Percentiles rank a stretch among this genome's conserved stretches.
These are phyloP conservation scores for Pythium inflatum DNA, from an alignment of 352 stramenopile genomes.

Conservation along the genomic window DNA sequence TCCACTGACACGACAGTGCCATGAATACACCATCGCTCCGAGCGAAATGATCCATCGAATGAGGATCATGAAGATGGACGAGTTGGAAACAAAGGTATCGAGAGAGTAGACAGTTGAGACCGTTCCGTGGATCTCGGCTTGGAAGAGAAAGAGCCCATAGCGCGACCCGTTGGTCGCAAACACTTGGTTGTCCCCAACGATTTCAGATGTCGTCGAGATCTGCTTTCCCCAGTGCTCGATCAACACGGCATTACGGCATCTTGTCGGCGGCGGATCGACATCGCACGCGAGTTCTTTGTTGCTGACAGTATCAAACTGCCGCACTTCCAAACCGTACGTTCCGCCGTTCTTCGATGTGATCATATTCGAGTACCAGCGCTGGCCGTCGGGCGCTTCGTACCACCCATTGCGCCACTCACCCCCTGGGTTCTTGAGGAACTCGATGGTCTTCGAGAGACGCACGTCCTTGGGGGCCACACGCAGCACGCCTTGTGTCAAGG, in stretches of 20 bases:
- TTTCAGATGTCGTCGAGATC: neutral
- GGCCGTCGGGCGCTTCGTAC: no score
- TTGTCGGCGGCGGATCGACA: conserved; percentile 6
- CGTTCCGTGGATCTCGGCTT: conserved; percentile 7
- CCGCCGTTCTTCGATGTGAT: neutral
- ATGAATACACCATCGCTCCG: no score
- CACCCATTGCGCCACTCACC: no score
- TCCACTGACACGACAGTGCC: neutral
- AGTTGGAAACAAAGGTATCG: conserved; percentile 5
- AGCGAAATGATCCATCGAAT: no score
- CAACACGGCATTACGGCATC: no score
- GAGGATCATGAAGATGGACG: neutral
- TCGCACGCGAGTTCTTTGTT: neutral
- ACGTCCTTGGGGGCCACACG: no score
- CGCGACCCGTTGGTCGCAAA: conserved; percentile 30
- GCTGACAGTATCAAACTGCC: neutral
- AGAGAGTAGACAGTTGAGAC: neutral
- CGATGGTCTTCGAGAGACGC: no score
- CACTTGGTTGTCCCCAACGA: neutral
- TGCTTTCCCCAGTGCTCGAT: conserved; percentile 17
- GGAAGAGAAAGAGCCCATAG: conserved; percentile 36
- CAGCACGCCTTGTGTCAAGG: no score
- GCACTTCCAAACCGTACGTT: neutral
- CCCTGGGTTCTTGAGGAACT: no score
- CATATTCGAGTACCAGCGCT: neutral